A percentile compares a stretch with the other conserved stretches of the same genome.
These are phyloP conservation scores for Chlamydomonas sp. DNA, from an alignment of 139 green algal genomes.

Conservation along the genomic window DNA sequence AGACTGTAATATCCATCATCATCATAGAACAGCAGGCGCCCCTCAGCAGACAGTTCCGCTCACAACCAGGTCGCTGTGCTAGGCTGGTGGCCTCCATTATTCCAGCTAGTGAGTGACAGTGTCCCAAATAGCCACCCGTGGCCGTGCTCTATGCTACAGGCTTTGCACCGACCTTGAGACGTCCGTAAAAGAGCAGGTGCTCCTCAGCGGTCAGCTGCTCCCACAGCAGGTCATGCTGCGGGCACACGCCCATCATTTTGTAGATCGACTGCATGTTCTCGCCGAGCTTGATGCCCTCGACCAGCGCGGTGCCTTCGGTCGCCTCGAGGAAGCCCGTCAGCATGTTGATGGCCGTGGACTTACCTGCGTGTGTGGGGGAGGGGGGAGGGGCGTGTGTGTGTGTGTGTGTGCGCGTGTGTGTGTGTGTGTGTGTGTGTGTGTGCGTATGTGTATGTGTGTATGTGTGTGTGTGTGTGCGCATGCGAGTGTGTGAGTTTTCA, in stretches of 20 bases:
- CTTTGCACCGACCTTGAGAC: constrained; percentile 85
- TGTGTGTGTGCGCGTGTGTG: constrained; percentile 57
- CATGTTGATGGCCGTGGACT: constrained; percentile 72
- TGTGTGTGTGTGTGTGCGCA: constrained; percentile 14
- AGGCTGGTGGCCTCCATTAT: no score
- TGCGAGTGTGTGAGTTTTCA: no score
- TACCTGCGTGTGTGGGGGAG: no score
- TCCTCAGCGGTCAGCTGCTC: constrained; percentile 78
- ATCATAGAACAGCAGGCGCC: no score
- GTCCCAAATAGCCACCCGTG: no score
- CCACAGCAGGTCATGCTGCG: constrained; percentile 94
- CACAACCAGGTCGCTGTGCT: no score
- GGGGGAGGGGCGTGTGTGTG: no score
- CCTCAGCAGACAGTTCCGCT: not conserved
- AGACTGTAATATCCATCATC: no score
- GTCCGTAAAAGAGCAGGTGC: constrained; percentile 86
- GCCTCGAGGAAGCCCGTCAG: constrained; percentile 65
- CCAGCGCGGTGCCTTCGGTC: constrained; percentile 35
- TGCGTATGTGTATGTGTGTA: constrained; percentile 14
- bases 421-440: constrained; percentile 16
- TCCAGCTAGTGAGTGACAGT: no score
- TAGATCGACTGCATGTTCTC: constrained; percentile 55
- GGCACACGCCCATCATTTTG: constrained; percentile 64
- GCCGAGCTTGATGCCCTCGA: constrained; percentile 51
- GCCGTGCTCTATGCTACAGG: no score